A percentile compares a stretch with the other conserved stretches of the same genome.
phyloP scores from a whole-genome alignment of 75 land plant genomes.

The Sequoiadendron giganteum region DNA sequence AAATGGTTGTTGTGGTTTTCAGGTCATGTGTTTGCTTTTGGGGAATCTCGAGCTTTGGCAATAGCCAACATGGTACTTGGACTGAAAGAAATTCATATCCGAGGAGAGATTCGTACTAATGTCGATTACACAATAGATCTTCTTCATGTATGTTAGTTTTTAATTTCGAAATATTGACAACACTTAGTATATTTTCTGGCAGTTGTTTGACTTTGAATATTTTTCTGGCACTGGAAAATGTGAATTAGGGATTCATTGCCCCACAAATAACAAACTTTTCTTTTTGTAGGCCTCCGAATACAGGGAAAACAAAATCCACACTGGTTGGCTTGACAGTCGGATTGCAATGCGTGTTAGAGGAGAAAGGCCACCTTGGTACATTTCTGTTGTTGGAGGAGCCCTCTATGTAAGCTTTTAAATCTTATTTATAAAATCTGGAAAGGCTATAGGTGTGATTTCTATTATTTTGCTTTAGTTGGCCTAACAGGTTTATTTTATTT shows the following conservation, averaged over 20 bases:
- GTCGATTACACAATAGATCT: conserved; percentile 98
- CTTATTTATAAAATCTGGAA: neutral
- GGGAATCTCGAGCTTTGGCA: conserved; percentile 85
- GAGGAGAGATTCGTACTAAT: conserved; percentile 98
- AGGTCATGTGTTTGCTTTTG: conserved; percentile 99
- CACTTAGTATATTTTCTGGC: neutral
- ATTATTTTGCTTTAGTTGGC: neutral
- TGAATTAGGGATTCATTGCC: neutral
- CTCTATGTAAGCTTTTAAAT: conserved; percentile 68
- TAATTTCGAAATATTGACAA: neutral
- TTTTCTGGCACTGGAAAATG: neutral
- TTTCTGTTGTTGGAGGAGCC: conserved; percentile 97
- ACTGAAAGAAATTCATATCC: conserved; percentile 94
- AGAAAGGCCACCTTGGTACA: conserved; percentile 96
- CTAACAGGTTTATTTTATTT: conserved; percentile 4
- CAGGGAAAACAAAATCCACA: conserved; percentile 95
- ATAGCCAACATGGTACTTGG: conserved; percentile 99
- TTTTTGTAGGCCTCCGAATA: conserved; percentile 82
- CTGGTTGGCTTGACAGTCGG: conserved; percentile 97
- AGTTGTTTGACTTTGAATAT: neutral
- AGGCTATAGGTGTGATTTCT: neutral
- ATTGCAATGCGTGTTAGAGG: conserved; percentile 98
- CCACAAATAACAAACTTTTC: neutral
- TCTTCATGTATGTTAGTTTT: conserved; percentile 64
- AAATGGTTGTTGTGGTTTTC: conserved; percentile 14